Evolutionary conservation across 768 basidiomycete species (phyloP), one percentile per base, ranked within the genome.

Genomic region (Macrolepiota fuliginosa): DNA sequence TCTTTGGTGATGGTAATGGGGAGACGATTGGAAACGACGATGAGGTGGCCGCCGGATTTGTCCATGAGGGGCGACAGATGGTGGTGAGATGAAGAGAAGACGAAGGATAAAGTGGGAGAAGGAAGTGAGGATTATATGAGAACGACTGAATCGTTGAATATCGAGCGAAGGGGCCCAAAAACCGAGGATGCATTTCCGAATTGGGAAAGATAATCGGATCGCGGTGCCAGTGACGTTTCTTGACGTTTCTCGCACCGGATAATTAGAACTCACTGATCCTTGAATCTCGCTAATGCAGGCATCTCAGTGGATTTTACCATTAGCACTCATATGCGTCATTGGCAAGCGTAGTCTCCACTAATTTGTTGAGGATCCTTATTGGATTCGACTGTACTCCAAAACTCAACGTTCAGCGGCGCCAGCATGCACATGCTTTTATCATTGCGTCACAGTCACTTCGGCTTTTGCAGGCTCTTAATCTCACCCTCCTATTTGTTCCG

Each of bases 1-100:
- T 98, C 96, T 79, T 94, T 96, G 73, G 81, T 92, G 72, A 98
- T 98, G 51, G 96, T 97, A 63, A 98, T 85, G 22, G 96, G 96
- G 62, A 98, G 88, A 57, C 96, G 87, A 77, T 98, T 98, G 55
- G 92, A 91, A 71, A 98, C 94, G 69, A 98, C 93, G 76, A 98
- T 90, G 81, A 98, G 89, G 67, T 94, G 90, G 61, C 79, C 82
- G 65, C 77, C 79, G 53, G 70, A 64, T 51, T 70, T 65, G 60
- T 67, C 52, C 71, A 73, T 73, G 66, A 64, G 40, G 55, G 66
- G 54, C 45, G 61, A 53, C 50, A 36, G 64, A 64, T 63, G 58
- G 65, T 58, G 22, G 47, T 37, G 6, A 36, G 36, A 40, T 27
- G 52, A 52, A 29, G 22, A 29, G 22, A 52, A 9, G 22, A 17